A percentile compares a stretch with the other conserved stretches of the same genome.
phyloP scores from a whole-genome alignment of 2,329 filamentous ascomycete genomes.

The Talaromyces funiculosus region DNA sequence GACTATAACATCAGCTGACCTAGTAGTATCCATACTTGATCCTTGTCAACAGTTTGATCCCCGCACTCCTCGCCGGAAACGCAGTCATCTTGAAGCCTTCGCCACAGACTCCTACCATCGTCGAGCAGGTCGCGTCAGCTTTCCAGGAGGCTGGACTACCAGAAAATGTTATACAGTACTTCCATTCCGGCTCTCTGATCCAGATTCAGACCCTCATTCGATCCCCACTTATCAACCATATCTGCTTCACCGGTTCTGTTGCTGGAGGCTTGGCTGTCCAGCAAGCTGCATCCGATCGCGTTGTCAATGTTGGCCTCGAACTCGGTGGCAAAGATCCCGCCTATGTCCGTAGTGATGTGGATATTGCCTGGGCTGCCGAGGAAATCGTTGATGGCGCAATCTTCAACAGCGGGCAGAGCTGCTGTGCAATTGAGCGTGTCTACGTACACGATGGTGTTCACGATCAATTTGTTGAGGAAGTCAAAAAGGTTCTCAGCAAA shows the following conservation, averaged over 20 bases:
- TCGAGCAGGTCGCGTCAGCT: constrained; percentile 71
- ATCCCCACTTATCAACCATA: constrained; percentile 67
- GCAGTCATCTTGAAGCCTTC: constrained; percentile 91
- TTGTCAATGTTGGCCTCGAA: constrained; percentile 82
- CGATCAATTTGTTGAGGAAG: constrained; percentile 71
- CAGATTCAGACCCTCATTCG: constrained; percentile 74
- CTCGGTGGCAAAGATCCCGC: constrained; percentile 93
- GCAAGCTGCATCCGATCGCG: constrained; percentile 72
- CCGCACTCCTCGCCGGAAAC: constrained; percentile 85
- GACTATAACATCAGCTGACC: constrained; percentile 3
- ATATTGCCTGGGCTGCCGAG: constrained; percentile 82
- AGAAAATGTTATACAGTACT: constrained; percentile 78
- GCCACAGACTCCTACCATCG: constrained; percentile 88
- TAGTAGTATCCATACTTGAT: constrained; percentile 86
- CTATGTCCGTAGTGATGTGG: constrained; percentile 79
- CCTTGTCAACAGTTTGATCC: constrained; percentile 85
- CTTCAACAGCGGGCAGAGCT: constrained; percentile 98
- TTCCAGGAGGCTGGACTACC: constrained; percentile 79
- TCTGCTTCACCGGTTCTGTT: constrained; percentile 93
- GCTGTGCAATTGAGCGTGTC: constrained; percentile 85
- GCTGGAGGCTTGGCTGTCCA: constrained; percentile 82
- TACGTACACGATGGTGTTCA: constrained; percentile 85
- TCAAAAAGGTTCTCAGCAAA: constrained; percentile 70
- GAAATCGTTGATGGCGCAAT: constrained; percentile 95
- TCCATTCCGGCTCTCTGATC: constrained; percentile 76